Conservation (phyloP, 768 basidiomycete genomes). For the Tulasnella sp. region DNA sequence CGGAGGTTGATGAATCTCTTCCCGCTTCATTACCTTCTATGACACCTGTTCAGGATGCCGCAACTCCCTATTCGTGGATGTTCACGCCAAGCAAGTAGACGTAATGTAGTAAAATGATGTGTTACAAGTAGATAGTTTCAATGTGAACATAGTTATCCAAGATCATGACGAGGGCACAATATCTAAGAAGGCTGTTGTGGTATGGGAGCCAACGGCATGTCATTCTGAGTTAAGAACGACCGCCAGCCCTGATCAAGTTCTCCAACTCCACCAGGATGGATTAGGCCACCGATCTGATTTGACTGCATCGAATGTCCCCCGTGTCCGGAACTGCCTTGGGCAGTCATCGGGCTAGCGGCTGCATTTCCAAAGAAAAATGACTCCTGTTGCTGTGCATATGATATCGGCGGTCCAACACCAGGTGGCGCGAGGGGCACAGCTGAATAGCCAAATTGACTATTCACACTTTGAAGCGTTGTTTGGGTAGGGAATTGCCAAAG, state of each 20-base stretch:
- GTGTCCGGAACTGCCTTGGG: too few relatives aligned
- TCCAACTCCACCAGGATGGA: conserved; percentile 10
- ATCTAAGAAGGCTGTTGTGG: too few relatives aligned
- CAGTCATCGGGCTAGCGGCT: background rate
- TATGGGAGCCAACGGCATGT: conserved; percentile 9
- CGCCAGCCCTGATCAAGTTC: conserved; percentile 10
- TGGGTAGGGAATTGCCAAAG: background rate
- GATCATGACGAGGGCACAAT: too few relatives aligned
- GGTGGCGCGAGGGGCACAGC: background rate
- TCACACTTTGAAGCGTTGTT: background rate
- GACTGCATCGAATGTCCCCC: background rate
- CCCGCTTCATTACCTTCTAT: conserved; percentile 8
- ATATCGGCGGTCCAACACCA: background rate
- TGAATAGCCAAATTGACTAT: background rate
- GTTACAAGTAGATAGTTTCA: too few relatives aligned
- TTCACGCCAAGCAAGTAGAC: background rate
- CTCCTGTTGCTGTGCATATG: background rate
- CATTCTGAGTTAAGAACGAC: conserved; percentile 4
- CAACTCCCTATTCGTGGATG: conserved; percentile 14
- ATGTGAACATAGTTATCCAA: too few relatives aligned
- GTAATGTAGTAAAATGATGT: too few relatives aligned
- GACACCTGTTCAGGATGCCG: conserved; percentile 6
- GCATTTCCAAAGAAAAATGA: background rate
- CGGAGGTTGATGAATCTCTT: background rate
- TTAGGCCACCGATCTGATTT: conserved; percentile 5